Conservation (phyloP, 495 filamentous ascomycete genomes). For the Xylaria acuta region DNA sequence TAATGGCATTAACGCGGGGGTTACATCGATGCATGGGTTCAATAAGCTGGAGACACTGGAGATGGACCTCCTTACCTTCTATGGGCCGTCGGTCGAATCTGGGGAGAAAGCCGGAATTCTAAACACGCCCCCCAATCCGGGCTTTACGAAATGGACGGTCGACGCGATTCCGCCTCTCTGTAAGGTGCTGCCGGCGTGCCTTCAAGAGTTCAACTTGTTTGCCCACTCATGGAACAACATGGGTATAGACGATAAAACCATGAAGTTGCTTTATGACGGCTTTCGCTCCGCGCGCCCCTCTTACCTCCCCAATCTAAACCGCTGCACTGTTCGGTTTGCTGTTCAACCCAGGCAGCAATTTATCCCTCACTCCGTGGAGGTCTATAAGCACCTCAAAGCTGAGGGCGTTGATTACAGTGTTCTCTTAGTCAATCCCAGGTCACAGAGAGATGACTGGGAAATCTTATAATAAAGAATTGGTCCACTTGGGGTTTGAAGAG, state of each 20-base stretch:
- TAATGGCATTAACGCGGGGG: not conserved
- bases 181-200: not conserved
- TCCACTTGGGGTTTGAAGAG: not conserved
- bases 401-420: not conserved
- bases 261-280: not conserved
- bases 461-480: not conserved
- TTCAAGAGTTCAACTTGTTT: not conserved
- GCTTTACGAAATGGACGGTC: not conserved
- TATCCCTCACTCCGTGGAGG: not conserved
- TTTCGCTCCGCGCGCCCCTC: not conserved
- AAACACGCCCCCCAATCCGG: not conserved
- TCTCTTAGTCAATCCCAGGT: not conserved
- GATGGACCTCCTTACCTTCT: conserved; percentile 3
- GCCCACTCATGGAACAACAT: conserved; percentile 5
- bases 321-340: not conserved
- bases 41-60: not conserved
- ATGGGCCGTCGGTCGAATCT: conserved; percentile 6
- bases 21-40: conserved; percentile 5
- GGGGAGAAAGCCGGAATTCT: not conserved
- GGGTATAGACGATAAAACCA: not conserved
- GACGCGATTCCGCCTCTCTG: conserved; percentile 1
- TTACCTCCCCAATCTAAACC: not conserved
- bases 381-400: not conserved
- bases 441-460: conserved; percentile 3
- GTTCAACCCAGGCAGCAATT: not conserved